Evolutionary conservation across 345 rosid genomes (phyloP).

Genomic region (Camelina laxa): DNA sequence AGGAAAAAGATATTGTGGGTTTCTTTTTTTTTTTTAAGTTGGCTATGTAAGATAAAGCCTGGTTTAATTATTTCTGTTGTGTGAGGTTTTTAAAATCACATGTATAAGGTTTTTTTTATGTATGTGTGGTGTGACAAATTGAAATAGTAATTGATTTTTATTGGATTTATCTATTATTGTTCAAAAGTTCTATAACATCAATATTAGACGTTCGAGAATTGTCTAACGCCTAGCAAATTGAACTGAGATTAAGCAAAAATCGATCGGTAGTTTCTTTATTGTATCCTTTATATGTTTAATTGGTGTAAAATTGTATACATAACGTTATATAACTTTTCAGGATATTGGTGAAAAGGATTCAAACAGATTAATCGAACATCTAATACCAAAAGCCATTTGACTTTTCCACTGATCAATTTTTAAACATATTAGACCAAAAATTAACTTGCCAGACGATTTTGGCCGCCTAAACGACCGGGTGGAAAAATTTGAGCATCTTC

Average conservation of each 20-base stretch:
- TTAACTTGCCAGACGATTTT: not conserved
- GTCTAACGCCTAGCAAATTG: not conserved
- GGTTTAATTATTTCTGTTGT: slow-evolving; percentile 6
- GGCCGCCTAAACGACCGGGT: not conserved
- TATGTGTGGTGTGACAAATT: slow-evolving; percentile 43
- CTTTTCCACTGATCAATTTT: not conserved
- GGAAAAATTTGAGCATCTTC: not conserved
- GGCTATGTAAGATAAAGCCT: slow-evolving; percentile 31
- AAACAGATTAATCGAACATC: not conserved
- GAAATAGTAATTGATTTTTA: slow-evolving; percentile 23
- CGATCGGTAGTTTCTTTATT: no score
- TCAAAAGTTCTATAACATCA: not conserved
- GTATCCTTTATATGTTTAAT: no score
- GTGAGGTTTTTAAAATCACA: slow-evolving; percentile 38
- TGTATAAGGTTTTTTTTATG: slow-evolving; percentile 40
- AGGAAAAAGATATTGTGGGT: slow-evolving; percentile 14
- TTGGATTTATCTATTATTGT: not conserved
- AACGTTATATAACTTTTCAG: no score
- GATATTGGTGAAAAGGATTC: not conserved
- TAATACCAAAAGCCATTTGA: not conserved
- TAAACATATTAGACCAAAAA: not conserved
- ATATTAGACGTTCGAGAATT: not conserved
- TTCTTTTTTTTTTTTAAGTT: not conserved
- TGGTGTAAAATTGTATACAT: not conserved
- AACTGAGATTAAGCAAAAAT: not conserved